Conservation (phyloP, 2,329 filamentous ascomycete genomes). For the Botryotinia narcissicola region DNA sequence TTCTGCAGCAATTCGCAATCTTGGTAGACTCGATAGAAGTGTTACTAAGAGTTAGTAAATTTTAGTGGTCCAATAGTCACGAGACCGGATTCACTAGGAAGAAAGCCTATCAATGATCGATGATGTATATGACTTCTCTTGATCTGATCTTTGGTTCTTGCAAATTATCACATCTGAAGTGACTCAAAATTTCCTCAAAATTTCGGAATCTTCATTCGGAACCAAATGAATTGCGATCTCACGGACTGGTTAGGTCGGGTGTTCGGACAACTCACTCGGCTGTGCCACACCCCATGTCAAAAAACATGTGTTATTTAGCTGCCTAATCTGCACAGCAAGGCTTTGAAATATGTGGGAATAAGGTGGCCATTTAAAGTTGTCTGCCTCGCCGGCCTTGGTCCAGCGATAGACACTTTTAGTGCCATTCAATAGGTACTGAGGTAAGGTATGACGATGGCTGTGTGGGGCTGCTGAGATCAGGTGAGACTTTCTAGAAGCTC, state of each 20-base stretch:
- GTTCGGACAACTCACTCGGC: neutral
- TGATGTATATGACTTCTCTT: neutral
- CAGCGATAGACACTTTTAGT: neutral
- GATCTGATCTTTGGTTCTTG: neutral
- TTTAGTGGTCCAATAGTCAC: neutral
- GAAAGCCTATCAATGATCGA: neutral
- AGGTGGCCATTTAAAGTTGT: neutral
- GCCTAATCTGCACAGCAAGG: constrained; percentile 1
- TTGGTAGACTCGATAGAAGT: neutral
- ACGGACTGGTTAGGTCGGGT: neutral
- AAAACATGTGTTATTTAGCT: neutral
- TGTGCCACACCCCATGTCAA: neutral
- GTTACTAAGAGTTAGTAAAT: neutral
- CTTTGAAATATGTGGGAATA: neutral
- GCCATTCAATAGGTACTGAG: neutral
- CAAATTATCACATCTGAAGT: neutral
- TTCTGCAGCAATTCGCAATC: neutral
- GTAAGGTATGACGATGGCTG: constrained; percentile 1
- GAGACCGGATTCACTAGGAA: neutral
- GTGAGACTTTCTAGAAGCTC: constrained; percentile 19
- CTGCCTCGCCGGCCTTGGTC: neutral
- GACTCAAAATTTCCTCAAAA: neutral
- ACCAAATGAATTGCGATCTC: neutral
- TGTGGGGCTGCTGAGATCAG: constrained; percentile 2
- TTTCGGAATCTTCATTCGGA: neutral